Evolutionary conservation across 345 rosid genomes (phyloP).

Genomic region (Rhodamnia argentea): DNA sequence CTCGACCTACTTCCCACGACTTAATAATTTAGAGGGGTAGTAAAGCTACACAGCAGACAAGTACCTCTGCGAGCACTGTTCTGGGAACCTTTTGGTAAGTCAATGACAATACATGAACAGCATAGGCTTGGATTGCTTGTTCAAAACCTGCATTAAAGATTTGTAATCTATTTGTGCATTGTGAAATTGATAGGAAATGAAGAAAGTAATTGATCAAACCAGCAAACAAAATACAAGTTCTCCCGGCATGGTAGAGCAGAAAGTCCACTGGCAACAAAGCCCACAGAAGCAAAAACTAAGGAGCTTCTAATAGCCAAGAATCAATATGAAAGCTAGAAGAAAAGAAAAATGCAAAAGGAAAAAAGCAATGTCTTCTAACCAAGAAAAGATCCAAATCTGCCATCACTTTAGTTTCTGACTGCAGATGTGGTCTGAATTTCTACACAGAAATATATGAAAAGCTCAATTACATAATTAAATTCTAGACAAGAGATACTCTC

Average conservation of each 20-base stretch:
- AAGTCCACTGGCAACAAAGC: neutral
- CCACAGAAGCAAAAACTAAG: neutral
- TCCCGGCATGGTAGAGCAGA: neutral
- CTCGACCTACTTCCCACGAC: neutral
- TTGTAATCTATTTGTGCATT: neutral
- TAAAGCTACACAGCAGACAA: neutral
- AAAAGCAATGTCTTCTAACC: neutral
- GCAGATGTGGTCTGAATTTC: neutral
- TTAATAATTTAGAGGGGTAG: neutral
- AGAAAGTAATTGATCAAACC: neutral
- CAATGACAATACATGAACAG: slow-evolving; percentile 78
- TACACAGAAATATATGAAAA: neutral
- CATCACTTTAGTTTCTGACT: neutral
- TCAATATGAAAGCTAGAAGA: neutral
- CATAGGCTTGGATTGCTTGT: slow-evolving; percentile 83
- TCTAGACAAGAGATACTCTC: neutral
- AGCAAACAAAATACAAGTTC: neutral
- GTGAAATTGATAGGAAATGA: neutral
- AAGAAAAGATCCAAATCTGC: neutral
- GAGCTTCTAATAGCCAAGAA: neutral
- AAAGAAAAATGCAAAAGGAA: neutral
- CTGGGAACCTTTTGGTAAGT: slow-evolving; percentile 89
- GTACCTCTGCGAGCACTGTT: slow-evolving; percentile 90
- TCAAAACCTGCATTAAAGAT: slow-evolving; percentile 67
- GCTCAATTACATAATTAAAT: neutral